Evolutionary conservation across 2,329 filamentous ascomycete species (phyloP).

Genomic region (Colletotrichum sp.): DNA sequence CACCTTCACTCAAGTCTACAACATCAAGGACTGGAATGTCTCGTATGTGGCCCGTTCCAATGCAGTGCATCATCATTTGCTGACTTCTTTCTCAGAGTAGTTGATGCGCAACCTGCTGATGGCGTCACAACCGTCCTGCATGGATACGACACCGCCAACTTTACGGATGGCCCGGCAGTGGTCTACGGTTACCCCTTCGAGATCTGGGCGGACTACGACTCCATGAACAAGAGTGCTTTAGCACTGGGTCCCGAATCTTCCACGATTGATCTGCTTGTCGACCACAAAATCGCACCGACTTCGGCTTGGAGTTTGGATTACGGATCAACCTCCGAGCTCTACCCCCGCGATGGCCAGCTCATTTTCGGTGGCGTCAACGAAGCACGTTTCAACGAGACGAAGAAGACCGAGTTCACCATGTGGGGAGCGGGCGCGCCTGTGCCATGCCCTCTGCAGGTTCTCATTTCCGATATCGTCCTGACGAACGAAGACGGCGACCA

Average conservation of each 20-base stretch:
- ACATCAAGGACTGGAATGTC: constrained; percentile 19
- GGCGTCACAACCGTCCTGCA: constrained; percentile 14
- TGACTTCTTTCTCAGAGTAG: not conserved
- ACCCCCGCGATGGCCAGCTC: constrained; percentile 20
- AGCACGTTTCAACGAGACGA: constrained; percentile 15
- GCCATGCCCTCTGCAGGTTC: constrained; percentile 22
- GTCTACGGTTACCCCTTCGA: constrained; percentile 19
- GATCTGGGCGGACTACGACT: constrained; percentile 21
- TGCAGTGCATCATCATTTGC: not conserved
- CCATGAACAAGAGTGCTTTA: constrained; percentile 22
- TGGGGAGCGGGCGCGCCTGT: constrained; percentile 11
- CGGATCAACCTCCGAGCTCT: constrained; percentile 19
- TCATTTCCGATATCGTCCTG: constrained; percentile 19
- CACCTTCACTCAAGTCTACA: constrained; percentile 7
- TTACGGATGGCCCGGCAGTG: constrained; percentile 18
- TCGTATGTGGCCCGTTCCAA: not conserved
- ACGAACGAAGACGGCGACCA: constrained; percentile 22
- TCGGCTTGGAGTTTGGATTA: constrained; percentile 18
- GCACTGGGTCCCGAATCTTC: constrained; percentile 22
- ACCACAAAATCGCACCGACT: constrained; percentile 4
- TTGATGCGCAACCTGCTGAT: constrained; percentile 6
- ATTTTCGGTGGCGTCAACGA: constrained; percentile 21
- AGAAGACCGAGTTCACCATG: constrained; percentile 13
- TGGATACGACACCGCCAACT: constrained; percentile 19
- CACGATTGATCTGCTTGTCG: constrained; percentile 11